Conservation (phyloP, 805 yeast species). For the Saturnispora bothae region DNA sequence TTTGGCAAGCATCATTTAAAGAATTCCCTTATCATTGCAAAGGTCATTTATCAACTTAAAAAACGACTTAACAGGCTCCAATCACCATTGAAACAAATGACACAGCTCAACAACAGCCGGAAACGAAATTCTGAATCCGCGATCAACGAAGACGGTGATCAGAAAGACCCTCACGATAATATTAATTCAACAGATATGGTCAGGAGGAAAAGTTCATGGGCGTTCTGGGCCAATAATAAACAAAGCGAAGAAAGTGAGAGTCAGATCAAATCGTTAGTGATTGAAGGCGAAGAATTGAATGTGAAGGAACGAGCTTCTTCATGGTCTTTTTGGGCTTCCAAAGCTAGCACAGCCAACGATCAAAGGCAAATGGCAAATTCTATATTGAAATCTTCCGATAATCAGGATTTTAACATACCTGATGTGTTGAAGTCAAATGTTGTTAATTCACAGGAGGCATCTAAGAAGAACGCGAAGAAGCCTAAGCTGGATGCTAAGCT, state of each 20-base stretch:
- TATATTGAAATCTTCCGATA: neutral
- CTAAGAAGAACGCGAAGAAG: neutral
- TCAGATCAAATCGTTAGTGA: conserved; percentile 2
- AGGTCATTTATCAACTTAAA: neutral
- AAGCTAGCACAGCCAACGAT: neutral
- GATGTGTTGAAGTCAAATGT: conserved; percentile 11
- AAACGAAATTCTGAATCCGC: neutral
- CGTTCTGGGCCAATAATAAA: conserved; percentile 16
- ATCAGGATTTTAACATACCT: neutral
- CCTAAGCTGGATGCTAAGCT: neutral
- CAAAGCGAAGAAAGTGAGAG: neutral
- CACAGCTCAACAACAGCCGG: neutral
- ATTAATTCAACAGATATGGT: neutral
- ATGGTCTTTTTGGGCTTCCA: conserved; percentile 24
- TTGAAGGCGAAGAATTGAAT: conserved; percentile 9
- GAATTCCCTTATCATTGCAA: neutral
- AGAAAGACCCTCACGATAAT: neutral
- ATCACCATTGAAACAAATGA: neutral
- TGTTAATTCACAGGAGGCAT: neutral
- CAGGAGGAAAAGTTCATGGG: conserved; percentile 19
- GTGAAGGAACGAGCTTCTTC: conserved; percentile 16
- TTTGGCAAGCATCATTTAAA: too few species aligned
- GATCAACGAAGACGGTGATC: neutral
- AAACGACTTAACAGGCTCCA: neutral
- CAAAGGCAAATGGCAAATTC: conserved; percentile 3